phyloP scores from a whole-genome alignment of 2,329 filamentous ascomycete species.

The Epichloe scottii region DNA sequence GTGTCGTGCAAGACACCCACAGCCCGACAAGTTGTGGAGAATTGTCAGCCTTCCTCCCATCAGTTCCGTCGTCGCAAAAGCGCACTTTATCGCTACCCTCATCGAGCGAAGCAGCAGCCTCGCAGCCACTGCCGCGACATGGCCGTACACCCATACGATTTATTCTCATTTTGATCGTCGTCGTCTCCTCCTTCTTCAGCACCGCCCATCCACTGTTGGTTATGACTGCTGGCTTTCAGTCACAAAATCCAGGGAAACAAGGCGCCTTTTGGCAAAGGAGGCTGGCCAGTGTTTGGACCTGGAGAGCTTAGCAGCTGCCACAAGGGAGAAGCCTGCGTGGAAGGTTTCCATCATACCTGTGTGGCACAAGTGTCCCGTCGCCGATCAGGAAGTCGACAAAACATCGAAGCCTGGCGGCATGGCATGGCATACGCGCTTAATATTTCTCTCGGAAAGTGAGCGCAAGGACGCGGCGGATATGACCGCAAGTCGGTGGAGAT shows the following conservation, averaged over 20 bases:
- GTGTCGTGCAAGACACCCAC: constrained; percentile 2
- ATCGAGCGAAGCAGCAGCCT: not conserved
- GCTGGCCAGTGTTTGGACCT: not conserved
- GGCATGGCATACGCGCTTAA: not conserved
- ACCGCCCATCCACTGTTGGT: not conserved
- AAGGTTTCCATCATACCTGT: not conserved
- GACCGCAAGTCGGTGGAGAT: constrained; percentile 10
- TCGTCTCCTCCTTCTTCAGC: not conserved
- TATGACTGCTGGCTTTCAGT: not conserved
- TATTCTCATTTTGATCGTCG: not conserved
- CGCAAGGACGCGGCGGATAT: not conserved
- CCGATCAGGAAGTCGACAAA: not conserved
- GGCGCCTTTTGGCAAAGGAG: not conserved
- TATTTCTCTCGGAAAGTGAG: constrained; percentile 4
- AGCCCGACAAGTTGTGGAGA: not conserved
- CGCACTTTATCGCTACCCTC: not conserved
- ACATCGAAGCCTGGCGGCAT: not conserved
- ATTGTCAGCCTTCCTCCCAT: constrained; percentile 1
- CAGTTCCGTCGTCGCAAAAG: not conserved
- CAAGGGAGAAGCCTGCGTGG: not conserved
- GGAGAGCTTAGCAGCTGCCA: not conserved
- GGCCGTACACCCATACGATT: not conserved
- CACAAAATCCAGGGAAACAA: not conserved
- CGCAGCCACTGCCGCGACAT: not conserved
- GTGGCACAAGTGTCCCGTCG: not conserved